Percentiles rank a stretch among this genome's conserved stretches.
phyloP scores from a whole-genome alignment of 768 basidiomycete genomes.

The Pulveroboletus sp. region DNA sequence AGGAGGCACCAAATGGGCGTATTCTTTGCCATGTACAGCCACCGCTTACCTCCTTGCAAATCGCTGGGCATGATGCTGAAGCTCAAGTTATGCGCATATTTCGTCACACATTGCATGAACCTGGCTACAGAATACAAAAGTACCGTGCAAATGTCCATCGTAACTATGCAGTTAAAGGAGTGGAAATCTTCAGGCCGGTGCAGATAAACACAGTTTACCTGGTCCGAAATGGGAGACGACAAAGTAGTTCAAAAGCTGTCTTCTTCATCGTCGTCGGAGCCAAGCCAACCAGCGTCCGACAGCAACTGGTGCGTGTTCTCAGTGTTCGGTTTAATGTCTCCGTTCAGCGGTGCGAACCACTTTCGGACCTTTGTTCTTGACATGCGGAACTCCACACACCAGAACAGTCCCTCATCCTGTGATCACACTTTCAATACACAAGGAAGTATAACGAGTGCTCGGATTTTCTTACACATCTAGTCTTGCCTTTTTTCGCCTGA shows the following conservation, averaged over 20 bases:
- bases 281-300: slow-evolving; percentile 46
- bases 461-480: slow-evolving; percentile 40
- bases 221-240: neutral
- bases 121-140: slow-evolving; percentile 1
- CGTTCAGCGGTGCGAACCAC: slow-evolving; percentile 61
- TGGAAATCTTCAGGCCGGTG: neutral
- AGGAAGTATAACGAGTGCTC: too few relatives aligned
- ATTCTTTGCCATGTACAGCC: slow-evolving; percentile 11
- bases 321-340: slow-evolving; percentile 62
- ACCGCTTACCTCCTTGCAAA: too few relatives aligned
- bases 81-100: too few relatives aligned
- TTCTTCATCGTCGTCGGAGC: slow-evolving; percentile 5
- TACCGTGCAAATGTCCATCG: neutral
- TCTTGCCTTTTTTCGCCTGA: slow-evolving; percentile 41
- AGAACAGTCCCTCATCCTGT: slow-evolving; percentile 51
- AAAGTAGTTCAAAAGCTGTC: neutral
- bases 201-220: neutral
- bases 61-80: too few relatives aligned
- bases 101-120: neutral
- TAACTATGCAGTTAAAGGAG: slow-evolving; percentile 1
- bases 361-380: slow-evolving; percentile 42
- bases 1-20: slow-evolving; percentile 18
- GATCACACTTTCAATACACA: neutral
- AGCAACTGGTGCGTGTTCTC: slow-evolving; percentile 44
- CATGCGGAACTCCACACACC: slow-evolving; percentile 45